A percentile compares a stretch with the other conserved stretches of the same genome.
phyloP scores from a whole-genome alignment of 768 basidiomycete species.

The Amanita inopinata region DNA sequence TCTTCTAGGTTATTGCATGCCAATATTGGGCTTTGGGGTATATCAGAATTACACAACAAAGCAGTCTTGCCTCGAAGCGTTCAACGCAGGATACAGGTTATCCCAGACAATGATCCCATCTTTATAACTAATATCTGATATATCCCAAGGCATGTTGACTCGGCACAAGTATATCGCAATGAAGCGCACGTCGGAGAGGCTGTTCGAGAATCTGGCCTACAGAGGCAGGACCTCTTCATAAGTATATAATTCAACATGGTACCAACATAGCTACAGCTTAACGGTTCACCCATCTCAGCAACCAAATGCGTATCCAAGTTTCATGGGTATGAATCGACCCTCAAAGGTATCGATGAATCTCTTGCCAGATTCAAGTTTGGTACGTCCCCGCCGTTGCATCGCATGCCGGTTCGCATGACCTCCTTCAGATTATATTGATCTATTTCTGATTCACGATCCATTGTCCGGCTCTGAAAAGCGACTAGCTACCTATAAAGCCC shows the following conservation, averaged over 20 bases:
- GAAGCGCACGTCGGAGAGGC: conserved; percentile 43
- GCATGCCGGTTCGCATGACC: neutral
- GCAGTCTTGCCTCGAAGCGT: conserved; percentile 41
- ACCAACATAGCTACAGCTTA: too few species aligned
- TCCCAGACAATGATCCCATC: neutral
- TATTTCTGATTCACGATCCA: conserved; percentile 75
- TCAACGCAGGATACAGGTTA: conserved; percentile 50
- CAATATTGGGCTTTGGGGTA: conserved; percentile 53
- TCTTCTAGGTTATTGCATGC: conserved; percentile 25
- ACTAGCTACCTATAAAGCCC: conserved; percentile 61
- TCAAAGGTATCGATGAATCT: conserved; percentile 50
- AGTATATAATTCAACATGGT: too few species aligned
- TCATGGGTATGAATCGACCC: conserved; percentile 55
- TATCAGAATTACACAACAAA: conserved; percentile 44
- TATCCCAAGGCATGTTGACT: conserved; percentile 42
- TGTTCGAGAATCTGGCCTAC: conserved; percentile 36
- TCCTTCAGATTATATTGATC: conserved; percentile 36
- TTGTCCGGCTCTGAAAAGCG: conserved; percentile 52
- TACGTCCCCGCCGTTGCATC: conserved; percentile 20
- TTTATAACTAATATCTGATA: neutral
- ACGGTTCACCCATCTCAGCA: conserved; percentile 29
- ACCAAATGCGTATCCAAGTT: conserved; percentile 50
- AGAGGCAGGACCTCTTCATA: conserved; percentile 49
- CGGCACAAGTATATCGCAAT: conserved; percentile 47
- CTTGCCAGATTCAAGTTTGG: conserved; percentile 51